A percentile compares a stretch with the other conserved stretches of the same genome.
Conservation (phyloP, 2,329 filamentous ascomycete genomes). For the Cyphellophora attinorum region DNA sequence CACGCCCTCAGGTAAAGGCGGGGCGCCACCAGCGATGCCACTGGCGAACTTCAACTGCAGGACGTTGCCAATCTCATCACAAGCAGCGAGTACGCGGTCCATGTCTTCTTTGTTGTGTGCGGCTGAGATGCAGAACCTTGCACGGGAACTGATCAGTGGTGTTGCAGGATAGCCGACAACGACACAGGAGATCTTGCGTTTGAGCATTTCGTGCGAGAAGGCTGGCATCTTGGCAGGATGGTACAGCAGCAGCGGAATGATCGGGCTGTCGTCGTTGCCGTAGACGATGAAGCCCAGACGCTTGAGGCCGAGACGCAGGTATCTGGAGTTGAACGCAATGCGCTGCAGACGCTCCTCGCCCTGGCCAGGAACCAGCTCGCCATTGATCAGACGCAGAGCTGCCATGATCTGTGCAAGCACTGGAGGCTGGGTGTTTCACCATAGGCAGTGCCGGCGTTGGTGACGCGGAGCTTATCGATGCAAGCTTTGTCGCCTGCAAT, state of each 20-base stretch:
- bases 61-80: constrained; percentile 80
- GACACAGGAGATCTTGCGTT: constrained; percentile 93
- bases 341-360: constrained; percentile 92
- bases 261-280: constrained; percentile 94
- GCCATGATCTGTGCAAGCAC: constrained; percentile 86
- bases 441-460: constrained; percentile 76
- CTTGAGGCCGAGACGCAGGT: constrained; percentile 94
- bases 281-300: constrained; percentile 94
- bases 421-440: constrained; percentile 82
- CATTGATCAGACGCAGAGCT: constrained; percentile 78
- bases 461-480: constrained; percentile 80
- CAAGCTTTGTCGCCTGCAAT: constrained; percentile 80
- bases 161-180: constrained; percentile 96
- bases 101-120: constrained; percentile 98
- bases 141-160: constrained; percentile 86
- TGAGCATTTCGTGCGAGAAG: constrained; percentile 97
- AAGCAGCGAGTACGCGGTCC: constrained; percentile 78
- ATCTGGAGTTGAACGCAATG: constrained; percentile 95
- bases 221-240: constrained; percentile 98
- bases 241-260: constrained; percentile 89
- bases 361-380: constrained; percentile 79
- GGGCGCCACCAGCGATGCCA: constrained; percentile 79
- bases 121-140: constrained; percentile 88
- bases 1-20: constrained; percentile 63
- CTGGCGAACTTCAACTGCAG: constrained; percentile 96